phyloP scores from a whole-genome alignment of 768 basidiomycete genomes.

The Hericium alpestre region DNA sequence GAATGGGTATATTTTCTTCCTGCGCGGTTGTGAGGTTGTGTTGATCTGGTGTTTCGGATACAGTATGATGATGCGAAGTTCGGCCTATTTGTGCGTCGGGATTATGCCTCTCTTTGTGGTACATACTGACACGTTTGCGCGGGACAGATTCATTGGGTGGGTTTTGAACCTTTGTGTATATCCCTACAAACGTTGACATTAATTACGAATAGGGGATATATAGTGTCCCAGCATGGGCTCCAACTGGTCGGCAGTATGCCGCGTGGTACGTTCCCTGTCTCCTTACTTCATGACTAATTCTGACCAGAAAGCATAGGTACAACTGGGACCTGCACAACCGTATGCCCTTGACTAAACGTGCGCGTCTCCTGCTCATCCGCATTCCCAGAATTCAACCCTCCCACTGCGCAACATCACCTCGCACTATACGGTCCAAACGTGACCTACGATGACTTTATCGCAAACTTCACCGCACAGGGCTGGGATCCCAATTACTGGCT shows the following conservation, averaged over 20 bases:
- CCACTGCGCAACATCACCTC: background rate
- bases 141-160: background rate
- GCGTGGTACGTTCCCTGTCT: constrained; percentile 30
- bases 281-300: no score
- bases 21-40: background rate
- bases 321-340: background rate
- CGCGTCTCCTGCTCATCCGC: background rate
- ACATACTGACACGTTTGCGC: background rate
- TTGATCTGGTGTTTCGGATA: background rate
- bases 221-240: constrained; percentile 35
- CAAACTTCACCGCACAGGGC: constrained; percentile 37
- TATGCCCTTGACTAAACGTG: background rate
- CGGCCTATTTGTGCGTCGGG: background rate
- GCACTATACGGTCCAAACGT: background rate
- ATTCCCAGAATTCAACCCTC: background rate
- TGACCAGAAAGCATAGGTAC: background rate
- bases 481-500: constrained; percentile 49
- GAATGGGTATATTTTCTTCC: background rate
- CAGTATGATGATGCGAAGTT: background rate
- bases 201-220: constrained; percentile 25
- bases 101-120: background rate
- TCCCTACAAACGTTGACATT: no score
- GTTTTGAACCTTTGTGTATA: background rate
- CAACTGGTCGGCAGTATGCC: constrained; percentile 24
- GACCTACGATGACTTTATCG: constrained; percentile 33